Conservation (phyloP, 495 filamentous ascomycete genomes). For the Mycothermus thermophilus region DNA sequence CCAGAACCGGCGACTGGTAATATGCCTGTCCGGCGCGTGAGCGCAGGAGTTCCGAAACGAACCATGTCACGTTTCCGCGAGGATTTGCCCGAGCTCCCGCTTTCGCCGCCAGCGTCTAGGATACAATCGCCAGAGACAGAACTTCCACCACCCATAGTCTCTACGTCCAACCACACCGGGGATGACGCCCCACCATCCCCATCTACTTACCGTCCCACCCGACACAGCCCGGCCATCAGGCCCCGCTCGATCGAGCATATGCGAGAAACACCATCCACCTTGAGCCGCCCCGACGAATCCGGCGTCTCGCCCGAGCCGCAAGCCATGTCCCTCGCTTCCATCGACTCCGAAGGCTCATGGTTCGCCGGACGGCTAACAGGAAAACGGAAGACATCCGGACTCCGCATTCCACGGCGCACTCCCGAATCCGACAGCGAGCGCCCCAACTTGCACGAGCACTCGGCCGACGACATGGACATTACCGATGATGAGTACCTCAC, state of each 20-base stretch:
- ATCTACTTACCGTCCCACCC: slow-evolving; percentile 12
- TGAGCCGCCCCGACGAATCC: slow-evolving; percentile 26
- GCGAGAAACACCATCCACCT: slow-evolving; percentile 30
- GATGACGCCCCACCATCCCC: slow-evolving; percentile 12
- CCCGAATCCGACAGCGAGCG: slow-evolving; percentile 18
- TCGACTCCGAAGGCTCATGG: slow-evolving; percentile 89
- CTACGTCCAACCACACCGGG: slow-evolving; percentile 15
- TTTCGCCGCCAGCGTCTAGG: slow-evolving; percentile 69
- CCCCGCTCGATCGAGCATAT: slow-evolving; percentile 29
- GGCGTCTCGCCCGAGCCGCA: slow-evolving; percentile 33
- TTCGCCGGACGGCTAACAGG: slow-evolving; percentile 50
- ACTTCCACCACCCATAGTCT: slow-evolving; percentile 17
- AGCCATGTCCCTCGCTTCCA: slow-evolving; percentile 58
- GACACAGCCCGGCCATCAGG: slow-evolving; percentile 36
- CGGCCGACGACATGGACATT: slow-evolving; percentile 47
- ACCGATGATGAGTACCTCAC: slow-evolving; percentile 52
- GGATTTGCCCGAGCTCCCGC: slow-evolving; percentile 70
- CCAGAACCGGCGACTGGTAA: slow-evolving; percentile 18
- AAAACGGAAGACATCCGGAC: slow-evolving; percentile 29
- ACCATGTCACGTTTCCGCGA: slow-evolving; percentile 89
- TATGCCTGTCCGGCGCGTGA: slow-evolving; percentile 24
- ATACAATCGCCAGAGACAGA: slow-evolving; percentile 58
- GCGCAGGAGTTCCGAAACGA: slow-evolving; percentile 43
- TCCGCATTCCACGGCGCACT: slow-evolving; percentile 29
- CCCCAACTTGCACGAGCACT: slow-evolving; percentile 4